Evolutionary conservation across 805 yeast genomes (phyloP), one percentile per base, ranked within the genome.

Genomic region (Jamesozyma hellenica): DNA sequence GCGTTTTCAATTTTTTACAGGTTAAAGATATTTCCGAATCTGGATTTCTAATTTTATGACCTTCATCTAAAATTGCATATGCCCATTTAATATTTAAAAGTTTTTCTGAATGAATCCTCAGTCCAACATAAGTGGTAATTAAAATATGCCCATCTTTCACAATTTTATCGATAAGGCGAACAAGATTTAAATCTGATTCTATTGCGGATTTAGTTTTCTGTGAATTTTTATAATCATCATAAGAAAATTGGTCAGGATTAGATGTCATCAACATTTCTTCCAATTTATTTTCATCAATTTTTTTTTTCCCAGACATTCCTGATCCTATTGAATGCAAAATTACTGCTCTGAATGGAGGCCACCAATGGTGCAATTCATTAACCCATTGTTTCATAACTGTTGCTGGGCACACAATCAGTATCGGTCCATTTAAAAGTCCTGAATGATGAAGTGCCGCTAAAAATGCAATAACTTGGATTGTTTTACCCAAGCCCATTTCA

Each of bases 401-500:
- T 0, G 97, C 97, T 0, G 98, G 98, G 48, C 96, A 94, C 0
- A 92, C 96, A 32, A 92, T 70, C 28, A 92, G 54, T 0, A 83
- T 81, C 0, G 98, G 98, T 29, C 79, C 81, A 26, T 75, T 72
- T 2, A 90, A 64, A 42, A 74, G 64, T 0, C 81, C 78, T 14
- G 94, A 82, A 56, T 87, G 83, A 53, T 88, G 95, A 30, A 92
- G 66, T 0, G 95, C 92, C 0, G 97, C 96, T 8, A 92, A 53
- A 58, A 90, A 92, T 1, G 96, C 77, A 33, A 87, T 86, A 8
- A 92, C 74, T 56, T 92, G 97, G 37, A 92, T 82, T 0, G 98
- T 92, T 55, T 92, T 92, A 2, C 98, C 98, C 14, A 92, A 63
- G 0, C 98, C 98, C 98, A 92, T 92, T 59, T 92, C 98, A 61